phyloP scores from a whole-genome alignment of 257 asterid genomes.

The Ophiorrhiza pumila region DNA sequence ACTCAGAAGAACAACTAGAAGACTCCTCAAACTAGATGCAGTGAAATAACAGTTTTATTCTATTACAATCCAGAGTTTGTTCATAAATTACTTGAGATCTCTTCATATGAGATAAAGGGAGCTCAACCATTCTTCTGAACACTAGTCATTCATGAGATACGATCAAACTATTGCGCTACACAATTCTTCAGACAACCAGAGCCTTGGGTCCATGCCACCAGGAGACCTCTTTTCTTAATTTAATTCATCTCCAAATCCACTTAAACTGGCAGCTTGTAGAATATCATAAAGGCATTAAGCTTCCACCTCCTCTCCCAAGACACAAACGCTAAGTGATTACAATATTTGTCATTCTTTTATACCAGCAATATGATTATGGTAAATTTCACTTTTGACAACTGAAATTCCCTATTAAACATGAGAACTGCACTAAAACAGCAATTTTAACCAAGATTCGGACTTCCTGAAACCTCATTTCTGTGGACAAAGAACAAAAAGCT shows the following conservation, averaged over 20 bases:
- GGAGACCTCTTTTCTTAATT: background rate
- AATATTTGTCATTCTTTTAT: background rate
- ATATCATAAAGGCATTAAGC: background rate
- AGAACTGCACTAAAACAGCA: background rate
- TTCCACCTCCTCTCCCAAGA: background rate
- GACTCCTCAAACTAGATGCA: background rate
- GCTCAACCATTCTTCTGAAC: background rate
- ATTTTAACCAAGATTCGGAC: background rate
- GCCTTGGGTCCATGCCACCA: background rate
- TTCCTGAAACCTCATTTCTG: background rate
- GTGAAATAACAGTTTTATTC: background rate
- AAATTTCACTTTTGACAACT: background rate
- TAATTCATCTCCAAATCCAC: background rate
- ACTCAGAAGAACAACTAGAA: background rate
- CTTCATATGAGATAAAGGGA: background rate
- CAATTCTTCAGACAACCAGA: background rate
- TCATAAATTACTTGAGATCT: background rate
- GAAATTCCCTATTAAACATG: background rate
- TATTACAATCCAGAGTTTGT: background rate
- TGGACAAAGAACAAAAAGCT: background rate
- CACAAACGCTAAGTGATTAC: no score
- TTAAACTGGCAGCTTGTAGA: background rate
- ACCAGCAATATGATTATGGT: background rate
- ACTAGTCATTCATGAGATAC: background rate
- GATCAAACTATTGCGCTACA: background rate